Conservation (phyloP, 257 asterid genomes). For the Rehmannia glutinosa region DNA sequence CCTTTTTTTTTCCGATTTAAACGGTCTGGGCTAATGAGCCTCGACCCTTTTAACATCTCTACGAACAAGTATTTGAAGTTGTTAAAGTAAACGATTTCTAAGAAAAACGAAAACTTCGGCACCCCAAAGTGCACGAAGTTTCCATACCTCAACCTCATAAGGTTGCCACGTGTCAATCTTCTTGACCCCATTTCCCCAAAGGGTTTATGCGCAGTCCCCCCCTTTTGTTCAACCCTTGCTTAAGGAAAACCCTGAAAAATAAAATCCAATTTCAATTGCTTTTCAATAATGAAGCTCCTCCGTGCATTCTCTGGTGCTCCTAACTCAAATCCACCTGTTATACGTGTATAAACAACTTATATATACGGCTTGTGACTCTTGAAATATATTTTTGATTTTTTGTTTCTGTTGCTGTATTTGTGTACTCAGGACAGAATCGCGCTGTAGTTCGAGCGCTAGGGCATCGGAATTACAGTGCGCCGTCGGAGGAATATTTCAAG, state of each 20-base stretch:
- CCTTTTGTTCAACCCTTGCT: neutral
- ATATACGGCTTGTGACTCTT: neutral
- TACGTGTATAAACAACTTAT: neutral
- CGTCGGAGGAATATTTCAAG: slow-evolving; percentile 60
- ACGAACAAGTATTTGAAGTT: too few species aligned
- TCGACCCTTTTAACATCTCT: too few species aligned
- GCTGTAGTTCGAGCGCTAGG: slow-evolving; percentile 48
- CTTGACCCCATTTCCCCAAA: slow-evolving; percentile 12
- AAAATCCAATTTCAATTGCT: slow-evolving; percentile 1
- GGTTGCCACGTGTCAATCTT: slow-evolving; percentile 19
- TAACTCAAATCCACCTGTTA: neutral
- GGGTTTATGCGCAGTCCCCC: slow-evolving; percentile 34
- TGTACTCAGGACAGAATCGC: slow-evolving; percentile 42
- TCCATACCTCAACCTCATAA: neutral
- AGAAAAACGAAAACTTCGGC: neutral
- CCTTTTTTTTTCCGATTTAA: too few species aligned
- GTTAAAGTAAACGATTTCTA: neutral
- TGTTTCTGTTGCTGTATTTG: neutral
- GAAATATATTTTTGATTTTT: neutral
- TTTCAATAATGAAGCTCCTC: slow-evolving; percentile 45
- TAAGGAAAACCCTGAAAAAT: slow-evolving; percentile 13
- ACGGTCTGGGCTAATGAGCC: too few species aligned
- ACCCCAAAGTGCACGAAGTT: neutral
- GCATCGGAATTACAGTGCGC: slow-evolving; percentile 58
- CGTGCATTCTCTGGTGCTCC: slow-evolving; percentile 46